phyloP scores from a whole-genome alignment of 2,329 filamentous ascomycete species.

The Penicillium decumbens region DNA sequence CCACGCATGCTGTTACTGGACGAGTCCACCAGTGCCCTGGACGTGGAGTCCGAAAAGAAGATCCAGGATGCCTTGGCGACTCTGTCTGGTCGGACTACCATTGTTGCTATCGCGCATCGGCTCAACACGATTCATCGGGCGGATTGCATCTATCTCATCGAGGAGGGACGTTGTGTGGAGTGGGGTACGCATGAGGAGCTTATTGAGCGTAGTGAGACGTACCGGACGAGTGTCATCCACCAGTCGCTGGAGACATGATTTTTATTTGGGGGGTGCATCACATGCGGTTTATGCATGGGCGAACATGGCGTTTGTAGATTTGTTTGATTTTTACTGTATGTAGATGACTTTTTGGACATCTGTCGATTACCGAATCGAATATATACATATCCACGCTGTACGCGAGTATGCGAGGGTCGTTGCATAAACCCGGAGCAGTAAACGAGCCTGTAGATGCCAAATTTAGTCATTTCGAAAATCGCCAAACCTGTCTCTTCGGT shows the following conservation, averaged over 20 bases:
- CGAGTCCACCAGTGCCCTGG: slow-evolving; percentile 57
- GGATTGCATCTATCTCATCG: slow-evolving; percentile 71
- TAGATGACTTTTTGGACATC: neutral
- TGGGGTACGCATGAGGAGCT: slow-evolving; percentile 49
- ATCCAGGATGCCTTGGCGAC: slow-evolving; percentile 42
- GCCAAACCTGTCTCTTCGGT: slow-evolving; percentile 5
- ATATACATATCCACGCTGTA: neutral
- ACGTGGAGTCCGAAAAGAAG: slow-evolving; percentile 49
- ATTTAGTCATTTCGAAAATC: neutral
- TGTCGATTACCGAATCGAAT: neutral
- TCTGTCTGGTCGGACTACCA: slow-evolving; percentile 30
- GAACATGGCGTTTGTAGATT: neutral
- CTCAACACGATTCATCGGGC: slow-evolving; percentile 49
- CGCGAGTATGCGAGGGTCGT: neutral
- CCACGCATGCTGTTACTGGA: slow-evolving; percentile 55
- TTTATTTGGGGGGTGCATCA: neutral
- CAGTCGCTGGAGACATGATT: slow-evolving; percentile 40
- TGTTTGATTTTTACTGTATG: neutral
- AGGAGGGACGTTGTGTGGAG: slow-evolving; percentile 47
- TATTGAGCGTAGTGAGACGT: slow-evolving; percentile 47
- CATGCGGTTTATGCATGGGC: neutral
- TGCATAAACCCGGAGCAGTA: neutral
- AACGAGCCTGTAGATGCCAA: neutral
- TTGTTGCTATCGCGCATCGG: slow-evolving; percentile 40
- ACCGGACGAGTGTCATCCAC: slow-evolving; percentile 48